phyloP scores from a whole-genome alignment of 1,284 basidiomycete genomes.

The Agroathelia rolfsii region DNA sequence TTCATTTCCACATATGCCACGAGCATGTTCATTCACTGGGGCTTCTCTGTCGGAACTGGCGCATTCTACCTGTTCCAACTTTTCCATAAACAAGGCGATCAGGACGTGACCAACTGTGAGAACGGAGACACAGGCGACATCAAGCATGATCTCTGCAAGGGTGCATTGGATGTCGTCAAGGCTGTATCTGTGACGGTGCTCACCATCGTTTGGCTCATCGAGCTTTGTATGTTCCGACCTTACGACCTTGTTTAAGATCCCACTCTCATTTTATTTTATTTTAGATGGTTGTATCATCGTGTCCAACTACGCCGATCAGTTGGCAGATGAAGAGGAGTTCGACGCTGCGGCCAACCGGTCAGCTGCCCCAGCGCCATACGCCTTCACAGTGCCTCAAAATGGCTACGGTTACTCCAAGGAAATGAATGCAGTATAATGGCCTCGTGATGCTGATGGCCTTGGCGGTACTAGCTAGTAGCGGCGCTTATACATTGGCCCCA shows the following conservation, averaged over 20 bases:
- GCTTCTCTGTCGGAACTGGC: conserved; percentile 34
- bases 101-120: conserved; percentile 25
- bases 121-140: conserved; percentile 20
- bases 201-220: conserved; percentile 34
- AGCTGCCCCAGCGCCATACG: too few relatives aligned
- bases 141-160: conserved; percentile 24
- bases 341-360: too few relatives aligned
- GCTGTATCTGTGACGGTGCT: conserved; percentile 28
- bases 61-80: conserved; percentile 36
- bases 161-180: conserved; percentile 25
- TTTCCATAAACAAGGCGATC: conserved; percentile 27
- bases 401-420: too few relatives aligned
- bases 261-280: conserved; percentile 6
- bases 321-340: conserved; percentile 31
- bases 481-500: too few relatives aligned
- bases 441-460: too few relatives aligned
- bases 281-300: conserved; percentile 35
- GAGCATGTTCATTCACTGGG: conserved; percentile 34
- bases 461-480: too few relatives aligned
- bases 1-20: conserved; percentile 39
- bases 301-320: conserved; percentile 34
- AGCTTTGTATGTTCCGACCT: conserved; percentile 33
- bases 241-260: conserved; percentile 1
- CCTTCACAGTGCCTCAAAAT: too few relatives aligned
- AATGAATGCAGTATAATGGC: too few relatives aligned